Base-by-base conservation (phyloP, 257 asterid species). In the Solanum lignicaule region DNA sequence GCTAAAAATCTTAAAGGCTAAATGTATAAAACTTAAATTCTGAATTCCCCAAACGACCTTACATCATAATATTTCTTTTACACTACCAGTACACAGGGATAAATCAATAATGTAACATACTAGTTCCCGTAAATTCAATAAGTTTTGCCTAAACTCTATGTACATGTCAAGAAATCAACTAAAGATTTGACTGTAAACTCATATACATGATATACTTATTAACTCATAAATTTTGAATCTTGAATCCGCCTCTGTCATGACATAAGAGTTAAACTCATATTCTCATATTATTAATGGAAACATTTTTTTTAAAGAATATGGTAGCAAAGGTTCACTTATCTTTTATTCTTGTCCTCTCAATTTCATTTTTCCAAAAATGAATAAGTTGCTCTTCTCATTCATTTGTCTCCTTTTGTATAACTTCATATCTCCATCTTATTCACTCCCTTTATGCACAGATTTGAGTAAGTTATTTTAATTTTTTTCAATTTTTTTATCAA, bases 371-470 rank as follows among this genome's bases (percentile, higher is more conserved):
- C 71, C 31, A 82, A 73, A 60, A 71, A 94, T 93, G 98, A 94
- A 86, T 79, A 88, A 43, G 8, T 7, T 88, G 83, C 68, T 92
- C 18, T 39, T 66, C 88, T 71, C 69, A 25, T 76, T 92, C 46
- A 65, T 91, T 72, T 90, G 85, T 90, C 90, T 92, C 9, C 92
- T 96, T 85, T 85, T 94, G 76, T 75, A 92, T 88, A 62, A 29
- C 79, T 87, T 89, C 86, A 91, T 92, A 86, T 91, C 62, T 84
- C 95, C 89, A 74, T 92, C 93, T 90, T 89, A 92, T 88, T 83
- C 99, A 41, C 90, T 93, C 11, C 98, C 99, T 38, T 86, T 93
- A 75, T 97, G 99, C 86, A 92, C 94, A 14, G 89, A 94, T 93
- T 87, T 89, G 92, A 93, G 99, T 97, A 93, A 94, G 98, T 58